Evolutionary conservation across 1,284 basidiomycete genomes (phyloP), one percentile per base, ranked within the genome.

Genomic region (Fomitopsis pinicola): DNA sequence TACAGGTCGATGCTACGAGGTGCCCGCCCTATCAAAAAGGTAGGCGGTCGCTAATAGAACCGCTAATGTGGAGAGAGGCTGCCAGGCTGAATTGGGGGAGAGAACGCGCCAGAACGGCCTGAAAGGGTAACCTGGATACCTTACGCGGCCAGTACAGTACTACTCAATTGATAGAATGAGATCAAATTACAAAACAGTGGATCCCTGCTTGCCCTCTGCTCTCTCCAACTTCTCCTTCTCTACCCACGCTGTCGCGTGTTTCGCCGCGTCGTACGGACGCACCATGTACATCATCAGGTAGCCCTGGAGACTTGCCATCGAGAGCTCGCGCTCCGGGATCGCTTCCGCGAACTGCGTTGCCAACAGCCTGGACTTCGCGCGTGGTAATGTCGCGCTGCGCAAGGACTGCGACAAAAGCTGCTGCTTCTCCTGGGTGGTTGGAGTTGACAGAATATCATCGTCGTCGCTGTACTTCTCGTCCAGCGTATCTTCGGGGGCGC

Each of bases 281-380:
- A 76, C 78, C 71, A 92, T 93, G 75, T 88, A 83, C 36, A 75
- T 77, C 86, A 93, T 88, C 58, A 93, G 71, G 70, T 86, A 90
- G 3, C 88, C 90, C 68, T 92, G 91, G 15, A 94, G 76, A 44
- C 78, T 80, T 10, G 91, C 89, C 82, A 92, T 89, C 15, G 89
- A 88, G 55, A 89, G 77, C 68, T 80, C 78, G 22, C 85, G 78
- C 59, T 88, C 84, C 0, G 88, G 88, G 33, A 93, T 79, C 1
- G 72, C 71, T 2, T 77, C 75, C 1, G 83, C 78, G 68, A 92
- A 93, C n/a, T 74, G 72, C 17, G 72, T 69, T 0, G 89, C 88
- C 33, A 91, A 81, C 35, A 66, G 59, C 5, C 71, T 66, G 22
- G 81, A 64, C 52, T 76, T 70, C 7, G 68, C 65, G 10, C 58